Percentiles rank a stretch among this genome's conserved stretches.
phyloP scores from a whole-genome alignment of 805 yeast genomes.

The Candida jianshihensis region DNA sequence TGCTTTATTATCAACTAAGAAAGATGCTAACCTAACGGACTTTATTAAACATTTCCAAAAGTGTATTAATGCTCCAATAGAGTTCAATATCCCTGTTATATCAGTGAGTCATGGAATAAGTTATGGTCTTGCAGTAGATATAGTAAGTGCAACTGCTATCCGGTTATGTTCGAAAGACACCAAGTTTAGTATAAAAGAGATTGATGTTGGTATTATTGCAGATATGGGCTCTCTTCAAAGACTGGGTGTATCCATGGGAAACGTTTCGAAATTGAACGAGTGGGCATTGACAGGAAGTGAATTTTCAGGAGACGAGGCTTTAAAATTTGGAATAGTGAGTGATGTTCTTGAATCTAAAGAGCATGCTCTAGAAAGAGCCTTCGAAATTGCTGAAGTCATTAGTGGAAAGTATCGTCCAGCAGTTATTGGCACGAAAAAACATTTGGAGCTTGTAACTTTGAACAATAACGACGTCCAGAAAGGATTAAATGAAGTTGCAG shows the following conservation, averaged over 20 bases:
- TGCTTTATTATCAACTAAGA: slow-evolving; percentile 15
- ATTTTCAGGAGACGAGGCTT: slow-evolving; percentile 51
- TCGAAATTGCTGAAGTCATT: slow-evolving; percentile 38
- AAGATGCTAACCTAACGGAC: slow-evolving; percentile 23
- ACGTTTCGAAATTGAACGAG: slow-evolving; percentile 52
- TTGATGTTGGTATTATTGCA: slow-evolving; percentile 68
- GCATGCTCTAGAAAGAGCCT: slow-evolving; percentile 43
- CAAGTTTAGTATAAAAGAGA: slow-evolving; percentile 56
- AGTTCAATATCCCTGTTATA: slow-evolving; percentile 53
- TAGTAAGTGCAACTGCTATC: slow-evolving; percentile 50
- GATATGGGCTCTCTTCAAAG: slow-evolving; percentile 76
- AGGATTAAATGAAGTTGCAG: slow-evolving; percentile 48
- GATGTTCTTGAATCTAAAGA: slow-evolving; percentile 39
- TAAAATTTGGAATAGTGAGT: slow-evolving; percentile 46
- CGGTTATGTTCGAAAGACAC: slow-evolving; percentile 49
- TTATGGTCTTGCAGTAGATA: slow-evolving; percentile 65
- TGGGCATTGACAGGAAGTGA: slow-evolving; percentile 54
- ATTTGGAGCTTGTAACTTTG: slow-evolving; percentile 36
- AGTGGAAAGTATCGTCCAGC: slow-evolving; percentile 48
- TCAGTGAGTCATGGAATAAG: slow-evolving; percentile 58
- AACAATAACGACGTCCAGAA: slow-evolving; percentile 30
- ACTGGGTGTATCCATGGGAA: slow-evolving; percentile 45
- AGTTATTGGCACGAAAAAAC: slow-evolving; percentile 54
- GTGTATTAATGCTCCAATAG: slow-evolving; percentile 40
- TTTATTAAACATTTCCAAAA: slow-evolving; percentile 54